phyloP scores from a whole-genome alignment of 2,329 filamentous ascomycete species.

The Bretziella fagacearum region DNA sequence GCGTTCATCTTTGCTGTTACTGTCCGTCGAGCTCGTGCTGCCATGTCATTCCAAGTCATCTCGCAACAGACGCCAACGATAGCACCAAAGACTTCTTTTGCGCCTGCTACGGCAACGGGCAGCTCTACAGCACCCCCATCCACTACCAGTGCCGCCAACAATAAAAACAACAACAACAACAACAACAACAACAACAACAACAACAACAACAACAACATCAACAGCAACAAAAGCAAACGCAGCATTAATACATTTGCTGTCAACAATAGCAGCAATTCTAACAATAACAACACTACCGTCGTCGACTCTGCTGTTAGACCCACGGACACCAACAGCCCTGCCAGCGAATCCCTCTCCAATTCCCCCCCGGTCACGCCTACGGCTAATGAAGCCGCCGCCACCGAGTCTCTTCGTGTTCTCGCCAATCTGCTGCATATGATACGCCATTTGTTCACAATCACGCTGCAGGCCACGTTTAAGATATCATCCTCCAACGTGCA shows the following conservation, averaged over 20 bases:
- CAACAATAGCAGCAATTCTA: not conserved
- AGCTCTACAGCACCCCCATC: not conserved
- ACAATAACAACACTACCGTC: not conserved
- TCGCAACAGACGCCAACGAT: conserved; percentile 3
- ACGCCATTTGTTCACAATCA: conserved; percentile 8
- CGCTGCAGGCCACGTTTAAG: conserved; percentile 13
- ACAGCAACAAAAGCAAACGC: not conserved
- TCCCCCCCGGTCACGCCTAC: not conserved
- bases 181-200: not conserved
- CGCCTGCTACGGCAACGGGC: not conserved
- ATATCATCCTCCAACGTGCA: conserved; percentile 14
- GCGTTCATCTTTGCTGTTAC: conserved; percentile 7
- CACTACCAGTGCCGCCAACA: not conserved
- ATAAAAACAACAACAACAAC: not conserved
- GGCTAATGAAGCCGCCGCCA: conserved; percentile 3
- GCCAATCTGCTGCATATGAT: conserved; percentile 11
- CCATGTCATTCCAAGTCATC: conserved; percentile 2
- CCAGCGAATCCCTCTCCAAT: not conserved
- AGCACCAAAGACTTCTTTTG: conserved; percentile 2
- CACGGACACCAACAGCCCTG: not conserved
- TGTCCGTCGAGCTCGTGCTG: conserved; percentile 6
- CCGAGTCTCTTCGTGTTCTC: conserved; percentile 10
- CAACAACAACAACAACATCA: not conserved
- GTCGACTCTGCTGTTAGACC: not conserved
- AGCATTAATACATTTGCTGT: not conserved